Evolutionary conservation across 2,329 filamentous ascomycete species (phyloP), one percentile per base, ranked within the genome.

Genomic region (Myriosclerotinia duriaeana): DNA sequence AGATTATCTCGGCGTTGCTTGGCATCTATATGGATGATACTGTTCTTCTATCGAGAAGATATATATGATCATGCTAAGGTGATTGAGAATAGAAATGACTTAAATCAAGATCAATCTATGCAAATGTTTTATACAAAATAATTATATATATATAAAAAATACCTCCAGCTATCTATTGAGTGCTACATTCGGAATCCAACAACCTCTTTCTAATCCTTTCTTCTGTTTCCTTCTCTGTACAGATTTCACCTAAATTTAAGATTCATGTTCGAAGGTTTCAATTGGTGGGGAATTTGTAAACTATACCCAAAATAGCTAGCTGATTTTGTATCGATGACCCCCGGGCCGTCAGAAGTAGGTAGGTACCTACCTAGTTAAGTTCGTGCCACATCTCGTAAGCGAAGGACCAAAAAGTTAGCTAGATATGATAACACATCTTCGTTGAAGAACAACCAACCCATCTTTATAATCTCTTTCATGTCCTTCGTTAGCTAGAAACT

Each of bases 321-420:
- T 3, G 53, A 2, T 36, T 46, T 65, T 42, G 7, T 5, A 12
- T 8, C 30, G 36, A 60, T 53, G 22, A 48, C 26, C 26, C 26
- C 26, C 26, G 26, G 26, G 26, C 26, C 26, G 26, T 26, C 26
- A 26, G 26, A 26, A 26, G 26, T 30, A 15, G 20, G 26, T 34
- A 60, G n/a, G n/a, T n/a, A n/a, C n/a, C n/a, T n/a, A n/a, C n/a
- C n/a, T n/a, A n/a, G n/a, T n/a, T n/a, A n/a, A n/a, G 55, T 65
- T 65, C 34, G 64, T 60, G 64, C 64, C 64, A 65, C 64, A 65
- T 65, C 55, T 65, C 64, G 60, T 60, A 60, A 65, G 54, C 63
- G 15, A 22, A 50, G 12, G 22, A 53, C 26, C 55, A 42, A 65
- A 65, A 65, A 42, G 64, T 60, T 14, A 46, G 52, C 26, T 26